Base-by-base conservation (phyloP, 176 grass and related monocot genomes). In the Hordeum vulgare region DNA sequence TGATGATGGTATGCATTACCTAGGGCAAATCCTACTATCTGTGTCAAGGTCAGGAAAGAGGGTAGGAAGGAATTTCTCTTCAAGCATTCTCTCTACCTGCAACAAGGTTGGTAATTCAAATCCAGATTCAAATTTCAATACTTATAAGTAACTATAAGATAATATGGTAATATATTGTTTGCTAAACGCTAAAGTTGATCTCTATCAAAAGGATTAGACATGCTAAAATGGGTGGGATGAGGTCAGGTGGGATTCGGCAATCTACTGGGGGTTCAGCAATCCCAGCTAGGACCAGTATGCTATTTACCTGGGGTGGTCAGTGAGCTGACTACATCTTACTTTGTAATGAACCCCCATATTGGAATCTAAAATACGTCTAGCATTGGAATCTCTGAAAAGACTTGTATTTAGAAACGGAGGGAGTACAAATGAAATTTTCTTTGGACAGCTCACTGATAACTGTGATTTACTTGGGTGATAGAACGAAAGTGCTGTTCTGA, bases 21-120 rank as follows among this genome's bases (percentile, higher is more conserved):
- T 98, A 71, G 96, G 93, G 81, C 96, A 98, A 57, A 64, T 49
- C 58, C 93, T 95, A 89, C 78, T 90, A 77, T 82, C 83, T 8
- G 58, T 81, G 77, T 80, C 81, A 80, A 92, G 77, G 31, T 88
- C 84, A 77, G 87, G 62, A 88, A 98, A 98, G 69, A 98, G 90
- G 74, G 94, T 83, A 41, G 85, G 66, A 79, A 80, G 74, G 24
- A 95, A 98, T 87, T 90, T 94, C 71, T 92, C 88, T 84, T 98
- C 96, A 75, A 98, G 88, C 87, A 98, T 80, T 78, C 76, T 92
- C 77, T 98, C 96, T 78, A 98, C 83, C 96, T 98, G 90, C 83
- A 94, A 81, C 81, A 83, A 54, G n/a, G 29, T 60, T 34, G 29
- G 33, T 53, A 11, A 54, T 66, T 76, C 28, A 66, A 57, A 83